Base-by-base conservation (phyloP, 108 stramenopile species). In the Skeletonema potamos region DNA sequence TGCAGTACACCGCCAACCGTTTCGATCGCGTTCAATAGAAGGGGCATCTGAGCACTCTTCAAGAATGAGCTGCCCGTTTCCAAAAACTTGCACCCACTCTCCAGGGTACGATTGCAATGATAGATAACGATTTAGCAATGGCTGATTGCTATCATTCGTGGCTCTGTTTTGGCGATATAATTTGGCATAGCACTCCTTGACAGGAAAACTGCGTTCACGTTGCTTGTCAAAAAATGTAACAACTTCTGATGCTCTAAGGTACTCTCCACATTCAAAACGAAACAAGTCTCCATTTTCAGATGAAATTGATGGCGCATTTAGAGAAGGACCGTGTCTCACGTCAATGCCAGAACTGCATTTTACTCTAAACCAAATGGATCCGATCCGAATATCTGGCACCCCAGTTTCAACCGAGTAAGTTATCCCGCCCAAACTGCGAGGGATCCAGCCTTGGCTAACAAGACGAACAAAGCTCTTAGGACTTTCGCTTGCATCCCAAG, bases 191-290 rank as follows among this genome's bases (percentile, higher is more conserved):
- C 84, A 85, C 64, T 95, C 93, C 5, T 74, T 55, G 27, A 13
- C 62, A 11, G 65, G 62, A 18, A 51, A 20, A 32, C 44, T 22
- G 10, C 39, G 29, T 2, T 71, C 71, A 36, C 55, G 26, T n/a
- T 59, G 30, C 15, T 76, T 67, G 20, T 76, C 41, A 64, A 78
- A 89, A 9, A 90, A 66, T 3, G 89, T 95, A 13, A 90, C 51
- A 18, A 95, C 70, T 71, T 95, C 93, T 0, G 89, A 95, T 22
- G 93, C 89, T 27, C 93, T 66, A 30, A 95, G 82, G 70, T 83
- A 95, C 72, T 95, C 93, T 0, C 93, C 93, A 62, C 93, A 95
- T 79, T 95, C 93, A 72, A 95, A 95, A 1, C 91, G 85, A 67
- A 95, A 91, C 8, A 36, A 18, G 20, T 76, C 73, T 22, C 87